Base-by-base conservation (phyloP, 2,329 filamentous ascomycete species). In the Pseudocercospora pini-densiflorae region DNA sequence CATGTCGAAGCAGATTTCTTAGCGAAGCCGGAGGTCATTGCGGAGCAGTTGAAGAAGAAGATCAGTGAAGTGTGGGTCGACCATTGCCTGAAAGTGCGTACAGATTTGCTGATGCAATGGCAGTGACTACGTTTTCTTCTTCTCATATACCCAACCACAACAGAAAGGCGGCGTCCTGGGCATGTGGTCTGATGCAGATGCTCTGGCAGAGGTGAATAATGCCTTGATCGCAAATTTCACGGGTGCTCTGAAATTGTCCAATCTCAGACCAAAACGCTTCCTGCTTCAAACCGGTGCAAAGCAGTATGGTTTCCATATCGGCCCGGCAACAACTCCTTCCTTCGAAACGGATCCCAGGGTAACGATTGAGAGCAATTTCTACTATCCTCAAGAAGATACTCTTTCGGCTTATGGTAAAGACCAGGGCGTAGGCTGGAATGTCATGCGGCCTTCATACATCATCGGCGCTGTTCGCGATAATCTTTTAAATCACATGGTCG, bases 331-430 rank as follows among this genome's bases (percentile, higher is more conserved):
- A 0, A 75, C 76, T 5, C 84, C 83, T 0, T 79, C 80, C 29
- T 78, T 81, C 63, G 84, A 86, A 71, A 76, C 76, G 4, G 81
- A 83, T 67, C 79, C 81, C 0, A 19, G 82, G 27, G 58, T 83
- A 14, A 74, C 82, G 2, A 75, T 83, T 0, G 80, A 82, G 65
- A 79, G 79, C 2, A 86, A 86, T 73, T 86, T 86, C 72, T 86
- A 86, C 77, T 86, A 85, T 68, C 71, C 77, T 0, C 84, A 86
- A 73, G 84, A 86, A 75, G 83, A 86, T 65, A 73, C 75, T 5
- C 77, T 86, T 6, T 75, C 71, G 45, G 70, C 74, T 0, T 86
- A 78, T 69, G 83, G 82, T 70, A 70, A 74, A 10, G 68, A 70
- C 12, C 61, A 43, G 12, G 63, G 54, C 16, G 36, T 65, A 7